Percentiles rank a stretch among this genome's conserved stretches.
Conservation (phyloP, 2,329 filamentous ascomycete genomes). For the Penicillium hesseltinei region DNA sequence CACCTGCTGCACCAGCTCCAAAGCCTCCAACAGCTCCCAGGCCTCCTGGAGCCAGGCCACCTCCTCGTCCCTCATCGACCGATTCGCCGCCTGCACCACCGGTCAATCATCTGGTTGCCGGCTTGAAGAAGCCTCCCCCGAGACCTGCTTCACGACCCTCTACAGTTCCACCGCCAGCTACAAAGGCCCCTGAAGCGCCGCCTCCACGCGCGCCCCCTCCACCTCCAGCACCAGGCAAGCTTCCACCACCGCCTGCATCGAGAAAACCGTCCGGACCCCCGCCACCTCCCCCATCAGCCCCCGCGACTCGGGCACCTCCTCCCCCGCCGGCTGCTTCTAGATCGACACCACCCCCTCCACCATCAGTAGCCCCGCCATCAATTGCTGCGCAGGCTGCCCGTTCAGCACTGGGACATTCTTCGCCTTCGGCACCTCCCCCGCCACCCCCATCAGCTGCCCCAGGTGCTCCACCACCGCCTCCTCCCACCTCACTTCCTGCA, state of each 20-base stretch:
- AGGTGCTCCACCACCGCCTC: slow-evolving; percentile 40
- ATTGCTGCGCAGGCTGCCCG: slow-evolving; percentile 60
- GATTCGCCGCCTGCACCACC: slow-evolving; percentile 51
- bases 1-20: slow-evolving; percentile 52
- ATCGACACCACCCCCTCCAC: slow-evolving; percentile 46
- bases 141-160: slow-evolving; percentile 56
- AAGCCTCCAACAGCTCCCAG: slow-evolving; percentile 54
- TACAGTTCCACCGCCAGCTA: slow-evolving; percentile 57
- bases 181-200: slow-evolving; percentile 49
- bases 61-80: slow-evolving; percentile 49
- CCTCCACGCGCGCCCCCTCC: slow-evolving; percentile 67
- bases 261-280: slow-evolving; percentile 57
- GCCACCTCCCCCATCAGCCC: slow-evolving; percentile 43
- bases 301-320: slow-evolving; percentile 46
- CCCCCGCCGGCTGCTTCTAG: slow-evolving; percentile 36
- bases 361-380: slow-evolving; percentile 32
- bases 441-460: slow-evolving; percentile 48
- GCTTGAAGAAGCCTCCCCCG: slow-evolving; percentile 58
- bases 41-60: slow-evolving; percentile 55
- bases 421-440: slow-evolving; percentile 46
- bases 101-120: slow-evolving; percentile 53
- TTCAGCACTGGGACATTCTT: slow-evolving; percentile 52
- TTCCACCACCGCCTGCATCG: slow-evolving; percentile 57
- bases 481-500: slow-evolving; percentile 40
- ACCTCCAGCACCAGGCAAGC: slow-evolving; percentile 45